phyloP scores from a whole-genome alignment of 805 yeast genomes.

The Komagataella pastoris region DNA sequence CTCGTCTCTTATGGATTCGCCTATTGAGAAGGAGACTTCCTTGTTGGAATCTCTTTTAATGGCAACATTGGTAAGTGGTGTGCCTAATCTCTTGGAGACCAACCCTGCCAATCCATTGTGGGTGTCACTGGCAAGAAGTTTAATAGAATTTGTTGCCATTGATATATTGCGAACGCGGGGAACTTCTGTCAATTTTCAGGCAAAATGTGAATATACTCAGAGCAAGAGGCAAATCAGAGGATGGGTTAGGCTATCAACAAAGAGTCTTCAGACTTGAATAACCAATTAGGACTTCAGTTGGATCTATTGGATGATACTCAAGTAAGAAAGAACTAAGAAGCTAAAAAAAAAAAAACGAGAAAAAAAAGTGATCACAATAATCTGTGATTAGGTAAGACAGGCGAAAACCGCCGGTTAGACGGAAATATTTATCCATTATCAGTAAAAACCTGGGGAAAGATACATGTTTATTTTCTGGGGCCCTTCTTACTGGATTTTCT shows the following conservation, averaged over 20 bases:
- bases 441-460: neutral
- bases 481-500: constrained; percentile 5
- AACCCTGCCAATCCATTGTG: constrained; percentile 58
- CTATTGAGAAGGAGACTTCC: constrained; percentile 65
- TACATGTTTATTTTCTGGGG: constrained; percentile 1
- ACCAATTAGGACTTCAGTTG: neutral
- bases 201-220: neutral
- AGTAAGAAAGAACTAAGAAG: neutral
- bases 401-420: neutral
- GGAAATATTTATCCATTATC: neutral
- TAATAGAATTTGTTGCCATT: constrained; percentile 67
- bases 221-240: neutral
- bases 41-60: constrained; percentile 56
- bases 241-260: neutral
- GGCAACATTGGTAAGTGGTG: constrained; percentile 47
- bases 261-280: neutral
- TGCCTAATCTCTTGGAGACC: constrained; percentile 49
- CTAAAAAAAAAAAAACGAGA: neutral
- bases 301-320: neutral
- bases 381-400: neutral
- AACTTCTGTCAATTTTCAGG: neutral
- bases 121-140: constrained; percentile 53
- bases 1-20: constrained; percentile 77
- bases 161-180: neutral
- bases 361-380: neutral